These are phyloP conservation scores for Nicotiana obtusifolia DNA, from an alignment of 257 asterid genomes.

Conservation along the genomic window DNA sequence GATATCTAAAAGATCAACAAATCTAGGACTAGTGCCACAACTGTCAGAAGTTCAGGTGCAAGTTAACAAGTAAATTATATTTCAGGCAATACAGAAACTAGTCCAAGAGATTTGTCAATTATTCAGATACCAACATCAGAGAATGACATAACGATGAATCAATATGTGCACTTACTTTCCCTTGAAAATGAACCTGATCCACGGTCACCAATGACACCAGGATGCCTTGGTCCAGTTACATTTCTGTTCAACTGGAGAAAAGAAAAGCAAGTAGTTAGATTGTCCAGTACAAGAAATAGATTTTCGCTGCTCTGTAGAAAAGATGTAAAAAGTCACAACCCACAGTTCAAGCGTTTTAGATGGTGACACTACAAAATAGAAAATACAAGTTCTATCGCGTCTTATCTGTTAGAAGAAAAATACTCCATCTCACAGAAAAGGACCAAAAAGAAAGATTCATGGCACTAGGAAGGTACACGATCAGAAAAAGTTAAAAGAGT, in stretches of 20 bases:
- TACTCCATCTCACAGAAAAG: not conserved
- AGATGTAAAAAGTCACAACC: not conserved
- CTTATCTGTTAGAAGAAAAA: not conserved
- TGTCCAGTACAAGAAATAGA: not conserved
- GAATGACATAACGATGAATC: not conserved
- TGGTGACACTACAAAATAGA: not conserved
- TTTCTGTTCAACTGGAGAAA: constrained; percentile 71
- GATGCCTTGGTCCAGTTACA: constrained; percentile 87
- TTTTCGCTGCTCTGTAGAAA: not conserved
- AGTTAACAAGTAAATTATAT: not conserved
- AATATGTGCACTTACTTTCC: constrained; percentile 63
- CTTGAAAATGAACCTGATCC: constrained; percentile 98
- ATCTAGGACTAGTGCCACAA: not conserved
- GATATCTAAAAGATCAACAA: not conserved
- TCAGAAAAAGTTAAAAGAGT: not conserved
- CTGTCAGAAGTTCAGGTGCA: not conserved
- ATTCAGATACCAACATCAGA: not conserved
- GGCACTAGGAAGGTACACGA: not conserved
- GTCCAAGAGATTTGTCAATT: not conserved
- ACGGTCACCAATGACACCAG: constrained; percentile 94
- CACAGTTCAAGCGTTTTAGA: not conserved
- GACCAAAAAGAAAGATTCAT: not conserved
- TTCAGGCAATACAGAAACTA: not conserved
- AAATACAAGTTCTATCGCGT: not conserved
- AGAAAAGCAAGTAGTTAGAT: not conserved